Evolutionary conservation across 73 alveolate genomes (phyloP), one percentile per base, ranked within the genome.

Genomic region (Breviolum minutum): DNA sequence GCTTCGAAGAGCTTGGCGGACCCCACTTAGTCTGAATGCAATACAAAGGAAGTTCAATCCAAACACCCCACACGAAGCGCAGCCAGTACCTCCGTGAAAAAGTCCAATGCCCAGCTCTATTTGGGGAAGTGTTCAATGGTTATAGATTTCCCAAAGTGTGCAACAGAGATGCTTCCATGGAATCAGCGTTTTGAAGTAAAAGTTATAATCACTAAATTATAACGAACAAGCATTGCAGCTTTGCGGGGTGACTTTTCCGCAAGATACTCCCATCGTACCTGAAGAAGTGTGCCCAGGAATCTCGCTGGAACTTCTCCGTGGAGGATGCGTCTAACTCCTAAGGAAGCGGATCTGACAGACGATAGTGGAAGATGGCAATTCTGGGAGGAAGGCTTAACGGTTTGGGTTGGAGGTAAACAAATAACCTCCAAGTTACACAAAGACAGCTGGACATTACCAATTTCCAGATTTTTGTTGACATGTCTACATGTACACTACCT

Each of bases 301-400:
- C 96, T 13, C 96, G 86, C 63, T 90, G 96, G 40, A 90, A 90
- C 63, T 73, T 48, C 96, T 90, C 96, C n/a, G 96, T 90, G 60
- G 96, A 90, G 77, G 96, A 69, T 9, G 96, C 84, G 87, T 90
- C 96, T n/a, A 90, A 22, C 87, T 90, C 96, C 96, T 90, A 17
- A 32, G 70, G 27, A 8, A 14, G n/a, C 77, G 24, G 77, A 68
- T 17, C 24, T 22, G n/a, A 2, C 17, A 22, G 77, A 22, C 17
- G 24, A 68, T 4, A 40, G 54, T 40, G 54, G 54, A 40, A 40
- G 54, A 40, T 40, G 54, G 54, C 54, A 40, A 40, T 40, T 40
- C 54, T 40, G 54, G 54, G 54, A 40, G 54, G 54, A 40, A 0
- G 54, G 54, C 54, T 2, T 40, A 40, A 40, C 54, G 54, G 54